Base-by-base conservation (phyloP, 129 eudicot genomes). In the Rutidosis leptorrhynchoides region DNA sequence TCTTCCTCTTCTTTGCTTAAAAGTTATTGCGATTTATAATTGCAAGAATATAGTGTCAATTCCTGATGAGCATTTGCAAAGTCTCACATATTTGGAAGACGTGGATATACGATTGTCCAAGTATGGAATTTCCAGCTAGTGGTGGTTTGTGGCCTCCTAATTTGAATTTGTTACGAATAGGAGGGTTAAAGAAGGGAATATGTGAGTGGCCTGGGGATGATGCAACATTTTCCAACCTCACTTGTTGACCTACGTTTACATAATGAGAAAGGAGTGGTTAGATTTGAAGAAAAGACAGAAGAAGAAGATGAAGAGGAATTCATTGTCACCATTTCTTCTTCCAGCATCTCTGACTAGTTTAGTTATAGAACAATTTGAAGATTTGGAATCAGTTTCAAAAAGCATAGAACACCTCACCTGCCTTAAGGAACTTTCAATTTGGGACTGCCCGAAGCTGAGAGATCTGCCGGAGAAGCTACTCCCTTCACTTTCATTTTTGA, bases 41-140 rank as follows among this genome's bases (percentile, higher is more conserved):
- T 70, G 74, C 57, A 56, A 17, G 58, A 70, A 70, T 70, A 65
- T 70, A 20, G 45, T 40, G 56, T 58, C 66, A n/a, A 40, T 56
- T 58, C 74, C 74, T 40, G 46, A 58, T 42, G 43, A 58, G 65
- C 76, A 62, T 29, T 60, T 71, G 62, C 53, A 62, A 30, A 48
- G 45, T 37, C 77, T 72, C 17, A 33, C 62, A 35, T 68, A 64
- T 55, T 56, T 68, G 73, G 55, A 68, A 35, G 29, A 37, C 9
- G 8, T 68, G 42, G 37, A 35, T 53, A 25, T 68, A 24, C 21
- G 23, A 53, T 33, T 68, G 73, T 37, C 73, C 73, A 37, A 24
- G 15, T 37, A 55, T 68, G 42, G 55, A 68, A 40, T 15, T 23
- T 24, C 3, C 64, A 1, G 33, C 53, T 16, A 59, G 62, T 30